Evolutionary conservation across 2,329 filamentous ascomycete species (phyloP).

Genomic region (Eurotiales sp.): DNA sequence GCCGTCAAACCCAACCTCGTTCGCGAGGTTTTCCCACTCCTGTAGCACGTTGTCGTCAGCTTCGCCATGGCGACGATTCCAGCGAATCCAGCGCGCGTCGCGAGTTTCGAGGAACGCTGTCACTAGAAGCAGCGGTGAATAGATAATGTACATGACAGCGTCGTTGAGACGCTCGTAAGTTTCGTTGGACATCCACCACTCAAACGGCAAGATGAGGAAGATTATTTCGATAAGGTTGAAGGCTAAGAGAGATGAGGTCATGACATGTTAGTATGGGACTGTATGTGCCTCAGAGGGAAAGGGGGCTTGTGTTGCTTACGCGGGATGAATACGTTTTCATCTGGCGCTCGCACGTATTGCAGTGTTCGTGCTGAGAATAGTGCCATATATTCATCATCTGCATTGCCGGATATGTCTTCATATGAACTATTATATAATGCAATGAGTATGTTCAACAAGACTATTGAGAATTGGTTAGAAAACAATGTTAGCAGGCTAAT

Average conservation of each 20-base stretch:
- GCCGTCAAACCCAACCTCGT: conserved; percentile 68
- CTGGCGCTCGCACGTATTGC: conserved; percentile 92
- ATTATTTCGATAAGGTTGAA: conserved; percentile 92
- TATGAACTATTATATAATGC: conserved; percentile 96
- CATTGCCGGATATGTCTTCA: conserved; percentile 87
- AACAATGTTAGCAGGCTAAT: background rate
- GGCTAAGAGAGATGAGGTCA: conserved; percentile 36
- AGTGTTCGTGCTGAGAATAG: conserved; percentile 92
- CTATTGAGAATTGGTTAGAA: conserved; percentile 32
- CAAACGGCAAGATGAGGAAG: conserved; percentile 71
- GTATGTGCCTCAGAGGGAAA: background rate
- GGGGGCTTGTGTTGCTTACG: conserved; percentile 39
- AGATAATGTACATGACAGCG: conserved; percentile 78
- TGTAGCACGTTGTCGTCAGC: conserved; percentile 84
- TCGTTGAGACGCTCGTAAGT: conserved; percentile 82
- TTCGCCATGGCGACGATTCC: conserved; percentile 75
- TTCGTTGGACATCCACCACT: conserved; percentile 86
- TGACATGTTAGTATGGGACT: too few species aligned
- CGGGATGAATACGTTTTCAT: conserved; percentile 97
- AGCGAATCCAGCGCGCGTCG: conserved; percentile 62
- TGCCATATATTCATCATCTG: conserved; percentile 91
- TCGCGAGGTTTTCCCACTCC: conserved; percentile 83
- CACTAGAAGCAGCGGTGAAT: conserved; percentile 75
- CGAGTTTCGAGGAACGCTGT: conserved; percentile 70
- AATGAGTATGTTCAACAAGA: conserved; percentile 93